phyloP scores from a whole-genome alignment of 306 rosid species.

The Astragalus glycyphyllos region DNA sequence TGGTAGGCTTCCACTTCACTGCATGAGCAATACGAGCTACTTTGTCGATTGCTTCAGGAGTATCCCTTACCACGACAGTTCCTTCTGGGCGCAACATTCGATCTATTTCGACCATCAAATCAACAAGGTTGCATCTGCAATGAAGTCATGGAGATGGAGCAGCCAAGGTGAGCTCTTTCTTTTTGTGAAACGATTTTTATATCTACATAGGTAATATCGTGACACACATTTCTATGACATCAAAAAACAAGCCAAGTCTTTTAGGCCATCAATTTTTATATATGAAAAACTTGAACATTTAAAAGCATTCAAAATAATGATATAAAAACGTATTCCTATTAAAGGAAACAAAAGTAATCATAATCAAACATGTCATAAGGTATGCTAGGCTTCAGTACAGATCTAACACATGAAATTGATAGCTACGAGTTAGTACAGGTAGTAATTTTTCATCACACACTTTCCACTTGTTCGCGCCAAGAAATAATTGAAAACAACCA shows the following conservation, averaged over 20 bases:
- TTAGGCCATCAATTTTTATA: no score
- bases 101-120: conserved; percentile 93
- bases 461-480: conserved; percentile 11
- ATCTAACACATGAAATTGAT: not conserved
- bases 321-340: no score
- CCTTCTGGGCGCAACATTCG: conserved; percentile 94
- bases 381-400: no score
- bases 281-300: no score
- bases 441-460: not conserved
- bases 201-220: no score
- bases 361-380: no score
- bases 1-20: conserved; percentile 68
- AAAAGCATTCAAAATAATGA: no score
- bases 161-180: not conserved
- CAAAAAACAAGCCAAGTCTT: no score
- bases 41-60: conserved; percentile 76
- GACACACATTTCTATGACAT: not conserved
- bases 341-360: no score
- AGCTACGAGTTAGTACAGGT: conserved; percentile 6
- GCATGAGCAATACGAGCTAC: conserved; percentile 77
- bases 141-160: conserved; percentile 32
- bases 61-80: conserved; percentile 78
- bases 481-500: conserved; percentile 27
- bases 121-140: conserved; percentile 87
- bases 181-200: not conserved